Conservation (phyloP, 2,329 filamentous ascomycete genomes). For the Alternaria triticimaculans region DNA sequence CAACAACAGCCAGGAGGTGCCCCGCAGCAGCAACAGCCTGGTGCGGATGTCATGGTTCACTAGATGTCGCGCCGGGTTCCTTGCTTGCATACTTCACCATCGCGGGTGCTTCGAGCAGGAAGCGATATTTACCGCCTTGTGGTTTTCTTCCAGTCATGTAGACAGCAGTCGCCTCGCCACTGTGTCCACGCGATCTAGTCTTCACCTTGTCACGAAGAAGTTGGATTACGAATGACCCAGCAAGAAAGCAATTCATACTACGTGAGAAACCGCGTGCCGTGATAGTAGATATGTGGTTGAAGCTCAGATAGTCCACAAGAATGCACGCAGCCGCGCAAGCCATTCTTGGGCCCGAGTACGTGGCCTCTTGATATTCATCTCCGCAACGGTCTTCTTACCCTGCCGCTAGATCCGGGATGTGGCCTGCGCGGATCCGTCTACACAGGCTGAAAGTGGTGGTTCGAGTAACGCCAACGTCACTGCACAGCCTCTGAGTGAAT, state of each 20-base stretch:
- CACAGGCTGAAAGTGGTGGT: conserved; percentile 24
- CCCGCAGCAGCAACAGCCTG: conserved; percentile 32
- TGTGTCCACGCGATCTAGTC: conserved; percentile 1
- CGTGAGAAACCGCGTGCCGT: not conserved
- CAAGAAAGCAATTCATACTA: not conserved
- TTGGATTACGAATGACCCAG: not conserved
- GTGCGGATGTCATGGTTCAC: conserved; percentile 52
- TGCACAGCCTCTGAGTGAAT: conserved; percentile 30
- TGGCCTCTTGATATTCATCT: conserved; percentile 11
- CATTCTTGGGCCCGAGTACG: conserved; percentile 17
- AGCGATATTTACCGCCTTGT: not conserved
- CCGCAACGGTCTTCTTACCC: conserved; percentile 22
- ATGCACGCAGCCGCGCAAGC: conserved; percentile 17
- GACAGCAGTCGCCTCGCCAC: not conserved
- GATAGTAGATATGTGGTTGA: not conserved
- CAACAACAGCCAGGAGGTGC: conserved; percentile 33
- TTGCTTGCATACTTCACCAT: conserved; percentile 6
- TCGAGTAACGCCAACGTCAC: conserved; percentile 24
- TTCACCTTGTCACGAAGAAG: not conserved
- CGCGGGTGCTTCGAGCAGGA: not conserved
- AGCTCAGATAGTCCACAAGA: not conserved
- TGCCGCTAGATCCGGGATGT: conserved; percentile 9
- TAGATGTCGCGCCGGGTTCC: conserved; percentile 19
- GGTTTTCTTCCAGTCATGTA: not conserved
- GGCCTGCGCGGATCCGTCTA: conserved; percentile 14